These are phyloP conservation scores for Epichloe hybrida DNA, from an alignment of 2,329 filamentous ascomycete genomes.

Conservation along the genomic window DNA sequence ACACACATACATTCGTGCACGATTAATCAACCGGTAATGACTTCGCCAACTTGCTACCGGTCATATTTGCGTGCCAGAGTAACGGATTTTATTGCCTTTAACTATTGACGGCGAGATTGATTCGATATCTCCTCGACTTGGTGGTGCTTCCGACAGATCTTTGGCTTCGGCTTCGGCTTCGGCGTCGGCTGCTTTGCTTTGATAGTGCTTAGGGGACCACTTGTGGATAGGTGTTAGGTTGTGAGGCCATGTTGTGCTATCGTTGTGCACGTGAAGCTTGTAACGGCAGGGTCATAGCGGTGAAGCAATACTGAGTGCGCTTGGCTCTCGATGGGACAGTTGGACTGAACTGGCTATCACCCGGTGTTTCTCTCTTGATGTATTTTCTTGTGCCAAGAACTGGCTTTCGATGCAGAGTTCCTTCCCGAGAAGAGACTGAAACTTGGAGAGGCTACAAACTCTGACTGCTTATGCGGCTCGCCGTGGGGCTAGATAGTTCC, in stretches of 20 bases:
- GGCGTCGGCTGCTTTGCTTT: neutral
- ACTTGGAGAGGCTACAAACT: neutral
- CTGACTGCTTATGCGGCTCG: neutral
- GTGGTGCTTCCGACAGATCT: constrained; percentile 19
- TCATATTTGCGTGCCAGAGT: constrained; percentile 49
- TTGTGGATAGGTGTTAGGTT: no score
- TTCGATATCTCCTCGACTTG: constrained; percentile 12
- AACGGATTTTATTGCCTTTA: constrained; percentile 21
- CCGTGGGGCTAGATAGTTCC: neutral
- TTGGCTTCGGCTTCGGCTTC: neutral
- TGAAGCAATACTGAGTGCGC: no score
- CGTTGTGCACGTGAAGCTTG: no score
- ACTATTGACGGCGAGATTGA: constrained; percentile 9
- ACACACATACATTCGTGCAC: constrained; percentile 39
- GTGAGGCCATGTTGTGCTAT: neutral
- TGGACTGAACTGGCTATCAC: no score
- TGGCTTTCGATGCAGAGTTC: neutral
- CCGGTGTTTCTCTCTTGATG: neutral
- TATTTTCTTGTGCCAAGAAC: no score
- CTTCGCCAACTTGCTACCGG: constrained; percentile 36
- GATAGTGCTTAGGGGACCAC: neutral
- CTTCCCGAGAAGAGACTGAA: neutral
- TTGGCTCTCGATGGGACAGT: no score
- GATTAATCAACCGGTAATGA: constrained; percentile 47
- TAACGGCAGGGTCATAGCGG: no score